A percentile compares a stretch with the other conserved stretches of the same genome.
Evolutionary conservation across 441 rosid species (phyloP).

Genomic region (Euphorbia celastroides): DNA sequence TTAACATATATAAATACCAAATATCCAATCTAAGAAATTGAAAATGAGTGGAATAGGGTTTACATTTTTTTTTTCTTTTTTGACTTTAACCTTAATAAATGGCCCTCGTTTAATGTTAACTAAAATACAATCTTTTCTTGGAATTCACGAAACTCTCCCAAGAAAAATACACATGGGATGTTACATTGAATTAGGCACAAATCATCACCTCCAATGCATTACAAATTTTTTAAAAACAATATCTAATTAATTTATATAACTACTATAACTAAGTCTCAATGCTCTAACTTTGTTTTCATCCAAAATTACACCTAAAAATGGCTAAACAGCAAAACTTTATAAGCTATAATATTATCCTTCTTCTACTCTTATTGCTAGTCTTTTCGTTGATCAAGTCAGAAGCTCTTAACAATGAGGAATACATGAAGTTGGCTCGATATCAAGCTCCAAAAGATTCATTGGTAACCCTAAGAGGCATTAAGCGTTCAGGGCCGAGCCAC

Average conservation of each 20-base stretch:
- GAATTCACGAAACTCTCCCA: background rate
- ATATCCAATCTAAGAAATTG: background rate
- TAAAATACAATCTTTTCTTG: background rate
- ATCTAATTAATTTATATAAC: background rate
- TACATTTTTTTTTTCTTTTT: background rate
- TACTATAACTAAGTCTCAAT: background rate
- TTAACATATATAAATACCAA: too few species aligned
- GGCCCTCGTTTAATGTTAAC: background rate
- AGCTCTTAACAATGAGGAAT: background rate
- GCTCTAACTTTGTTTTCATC: background rate
- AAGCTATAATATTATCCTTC: background rate
- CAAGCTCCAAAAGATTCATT: background rate
- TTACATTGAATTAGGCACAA: slow-evolving; percentile 3
- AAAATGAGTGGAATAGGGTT: background rate
- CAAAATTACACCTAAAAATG: background rate
- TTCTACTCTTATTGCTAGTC: background rate
- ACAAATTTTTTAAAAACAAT: background rate
- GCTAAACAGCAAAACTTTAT: background rate
- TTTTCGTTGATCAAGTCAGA: background rate
- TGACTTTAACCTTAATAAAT: background rate
- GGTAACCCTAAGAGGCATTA: background rate
- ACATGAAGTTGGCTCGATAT: background rate
- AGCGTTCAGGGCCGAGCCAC: background rate
- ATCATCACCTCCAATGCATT: background rate
- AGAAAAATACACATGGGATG: background rate